Evolutionary conservation across 2,329 filamentous ascomycete species (phyloP), one percentile per base, ranked within the genome.

Genomic region (Colletotrichum sp.): DNA sequence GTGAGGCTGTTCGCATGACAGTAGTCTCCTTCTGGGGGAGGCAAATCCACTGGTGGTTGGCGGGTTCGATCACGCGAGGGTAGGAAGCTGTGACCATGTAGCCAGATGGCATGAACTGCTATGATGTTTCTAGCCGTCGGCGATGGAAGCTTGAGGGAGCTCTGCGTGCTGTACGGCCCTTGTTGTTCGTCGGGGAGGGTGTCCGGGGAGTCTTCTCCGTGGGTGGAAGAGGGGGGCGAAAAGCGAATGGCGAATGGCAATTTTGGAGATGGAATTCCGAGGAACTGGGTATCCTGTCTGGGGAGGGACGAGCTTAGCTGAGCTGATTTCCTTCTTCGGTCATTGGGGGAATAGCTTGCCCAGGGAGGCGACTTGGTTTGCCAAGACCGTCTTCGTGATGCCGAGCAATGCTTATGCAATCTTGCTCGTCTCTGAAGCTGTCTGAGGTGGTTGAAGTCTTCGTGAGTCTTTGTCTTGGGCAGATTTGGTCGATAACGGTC

Each of bases 91-190:
- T 63, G 67, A 24, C 57, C 63, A 66, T 18, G n/a, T 18, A 43
- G 30, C 21, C 43, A 52, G 43, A 52, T 48, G 67, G 67, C 67
- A 70, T 70, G 67, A 70, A 70, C 67, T 63, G 57, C 67, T 70
- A 52, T 63, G 67, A 70, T 61, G 67, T 34, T 61, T 63, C n/a
- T 18, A 15, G 30, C 55, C 15, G 16, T 5, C 26, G 63, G 36
- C 63, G 16, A 32, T 6, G 16, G 26, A 61, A 34, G 36, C 16
- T 48, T 15, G 36, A 16, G 2, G 26, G 58, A 63, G 67, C 67
- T 63, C 15, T 61, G 67, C 13, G 26, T 70, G 36, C 36, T 32
- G 15, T 63, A 13, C 26, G 67, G 57, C 12, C 21, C 52, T 55
- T 69, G 66, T 38, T n/a, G 18, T 32, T 64, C 8, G 61, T 38